A percentile compares a stretch with the other conserved stretches of the same genome.
These are phyloP conservation scores for Phytophthora constricta DNA, from an alignment of 352 stramenopile genomes.

Conservation along the genomic window DNA sequence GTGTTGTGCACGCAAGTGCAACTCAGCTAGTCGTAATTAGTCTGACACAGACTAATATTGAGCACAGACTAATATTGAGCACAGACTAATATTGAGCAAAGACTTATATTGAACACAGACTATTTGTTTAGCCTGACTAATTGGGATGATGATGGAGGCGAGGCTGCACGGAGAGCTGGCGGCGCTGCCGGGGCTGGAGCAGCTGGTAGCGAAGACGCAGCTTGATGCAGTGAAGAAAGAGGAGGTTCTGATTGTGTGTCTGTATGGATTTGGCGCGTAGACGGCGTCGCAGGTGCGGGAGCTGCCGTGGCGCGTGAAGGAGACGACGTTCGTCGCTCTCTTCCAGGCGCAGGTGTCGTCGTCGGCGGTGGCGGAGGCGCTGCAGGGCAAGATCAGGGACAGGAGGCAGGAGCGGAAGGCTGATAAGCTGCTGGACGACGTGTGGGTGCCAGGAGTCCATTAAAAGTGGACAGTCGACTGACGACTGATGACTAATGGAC, in stretches of 20 bases:
- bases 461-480: neutral
- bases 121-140: no score
- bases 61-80: no score
- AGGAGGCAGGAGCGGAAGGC: conserved; percentile 57
- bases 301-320: conserved; percentile 56
- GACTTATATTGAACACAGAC: no score
- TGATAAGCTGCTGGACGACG: conserved; percentile 48
- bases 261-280: no score
- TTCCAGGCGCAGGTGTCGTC: conserved; percentile 69
- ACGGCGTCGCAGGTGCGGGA: conserved; percentile 52
- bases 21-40: no score
- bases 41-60: no score
- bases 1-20: no score
- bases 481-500: neutral
- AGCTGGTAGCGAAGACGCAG: conserved; percentile 29
- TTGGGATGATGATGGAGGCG: conserved; percentile 23
- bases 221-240: neutral
- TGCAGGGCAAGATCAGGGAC: conserved; percentile 39
- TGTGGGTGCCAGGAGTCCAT: conserved; percentile 5
- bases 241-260: neutral
- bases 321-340: conserved; percentile 51
- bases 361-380: conserved; percentile 33
- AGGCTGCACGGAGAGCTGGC: conserved; percentile 42
- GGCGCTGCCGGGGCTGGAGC: conserved; percentile 38
- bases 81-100: no score